Conservation (phyloP, 305 asterid species). For the Fraxinus floribunda region DNA sequence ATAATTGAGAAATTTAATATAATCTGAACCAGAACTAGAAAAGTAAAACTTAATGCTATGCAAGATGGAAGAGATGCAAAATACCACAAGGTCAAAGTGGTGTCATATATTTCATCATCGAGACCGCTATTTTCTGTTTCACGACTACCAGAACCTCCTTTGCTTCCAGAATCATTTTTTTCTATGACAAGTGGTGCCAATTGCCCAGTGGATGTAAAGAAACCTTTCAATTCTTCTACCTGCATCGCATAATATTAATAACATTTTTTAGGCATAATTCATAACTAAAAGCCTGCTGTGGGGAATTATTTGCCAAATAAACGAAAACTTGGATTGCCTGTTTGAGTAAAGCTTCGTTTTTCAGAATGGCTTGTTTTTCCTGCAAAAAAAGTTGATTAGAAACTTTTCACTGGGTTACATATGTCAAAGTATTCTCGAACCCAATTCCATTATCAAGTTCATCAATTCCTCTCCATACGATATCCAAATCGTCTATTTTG, state of each 20-base stretch:
- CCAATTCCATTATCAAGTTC: background rate
- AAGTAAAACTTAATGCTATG: background rate
- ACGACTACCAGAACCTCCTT: conserved; percentile 25
- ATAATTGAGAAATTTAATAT: background rate
- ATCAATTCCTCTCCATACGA: background rate
- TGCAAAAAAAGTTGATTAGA: conserved; percentile 26
- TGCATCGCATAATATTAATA: conserved; percentile 12
- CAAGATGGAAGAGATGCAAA: background rate
- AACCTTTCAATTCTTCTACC: conserved; percentile 31
- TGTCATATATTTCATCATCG: conserved; percentile 37
- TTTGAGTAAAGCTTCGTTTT: conserved; percentile 51
- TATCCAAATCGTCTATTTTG: background rate
- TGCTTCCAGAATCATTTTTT: background rate
- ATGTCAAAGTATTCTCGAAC: background rate
- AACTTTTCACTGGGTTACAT: background rate
- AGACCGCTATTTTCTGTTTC: background rate
- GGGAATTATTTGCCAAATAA: background rate
- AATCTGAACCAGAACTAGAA: background rate
- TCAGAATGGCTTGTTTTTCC: conserved; percentile 50
- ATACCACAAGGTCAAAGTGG: conserved; percentile 64
- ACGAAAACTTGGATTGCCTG: conserved; percentile 46
- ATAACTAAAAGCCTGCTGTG: background rate
- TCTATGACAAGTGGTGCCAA: conserved; percentile 2
- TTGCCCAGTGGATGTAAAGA: background rate
- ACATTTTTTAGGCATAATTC: background rate